Base-by-base conservation (phyloP, 495 filamentous ascomycete species). In the Platismatia glauca region DNA sequence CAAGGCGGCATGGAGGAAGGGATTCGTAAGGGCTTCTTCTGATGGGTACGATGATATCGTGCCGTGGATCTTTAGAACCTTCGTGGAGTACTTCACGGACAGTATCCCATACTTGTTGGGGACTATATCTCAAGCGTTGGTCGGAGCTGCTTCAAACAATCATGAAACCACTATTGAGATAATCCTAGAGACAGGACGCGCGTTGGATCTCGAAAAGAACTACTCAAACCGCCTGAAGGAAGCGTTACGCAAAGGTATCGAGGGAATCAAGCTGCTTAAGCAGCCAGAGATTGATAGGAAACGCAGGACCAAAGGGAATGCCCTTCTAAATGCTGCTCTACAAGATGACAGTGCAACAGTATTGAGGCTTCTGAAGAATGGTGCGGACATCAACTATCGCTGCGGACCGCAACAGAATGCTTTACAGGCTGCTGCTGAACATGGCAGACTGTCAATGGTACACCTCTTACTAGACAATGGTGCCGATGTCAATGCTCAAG, bases 391-490 rank as follows among this genome's bases (percentile, higher is more conserved):
- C 27, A 41, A 61, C 48, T 33, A 50, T 15, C 7, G 18, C 8
- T 6, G 24, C 18, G 5, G 3, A 2, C 3, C 24, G 13, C 12
- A 2, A 70, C 65, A 6, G 3, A 60, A 35, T 35, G 71, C 71
- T 3, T 55, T 75, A 0, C 59, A 67, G 35, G 62, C 58, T 33
- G 71, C 71, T 15, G 62, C 68, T 15, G 27, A 22, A 16, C 61
- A 64, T 20, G 69, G 70, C 1, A 62, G 73, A 60, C 43, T 68
- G 29, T 55, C 64, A 12, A 68, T 69, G 31, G 62, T 70, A 12
- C 35, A 62, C 18, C 60, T 69, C 57, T 61, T 71, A 39, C 33
- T 70, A 18, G 59, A 68, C 16, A 27, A 43, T 13, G 61, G 62
- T 18, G 68, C 68, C 24, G n/a, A 62, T 37, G 38, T 66, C 16